Evolutionary conservation across 1,284 basidiomycete genomes (phyloP).

Genomic region (Ganoderma sinense): DNA sequence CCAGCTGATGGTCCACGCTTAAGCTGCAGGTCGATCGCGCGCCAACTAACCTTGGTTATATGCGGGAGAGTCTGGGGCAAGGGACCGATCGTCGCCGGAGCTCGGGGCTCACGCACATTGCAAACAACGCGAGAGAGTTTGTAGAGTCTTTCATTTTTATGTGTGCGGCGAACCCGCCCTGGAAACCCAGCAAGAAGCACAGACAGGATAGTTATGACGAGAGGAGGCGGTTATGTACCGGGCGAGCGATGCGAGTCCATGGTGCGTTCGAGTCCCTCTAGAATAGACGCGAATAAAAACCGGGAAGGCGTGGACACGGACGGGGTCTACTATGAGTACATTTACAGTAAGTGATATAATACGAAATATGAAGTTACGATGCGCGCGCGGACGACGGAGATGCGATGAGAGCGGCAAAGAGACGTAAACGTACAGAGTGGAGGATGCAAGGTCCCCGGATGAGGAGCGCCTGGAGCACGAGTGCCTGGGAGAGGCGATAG

Average conservation of each 20-base stretch:
- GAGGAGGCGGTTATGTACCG: neutral
- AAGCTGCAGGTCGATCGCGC: neutral
- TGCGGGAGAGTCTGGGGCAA: neutral
- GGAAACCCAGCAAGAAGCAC: neutral
- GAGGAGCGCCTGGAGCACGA: neutral
- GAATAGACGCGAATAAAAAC: slow-evolving; percentile 23
- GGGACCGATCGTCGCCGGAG: neutral
- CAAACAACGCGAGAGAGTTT: neutral
- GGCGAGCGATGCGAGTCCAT: slow-evolving; percentile 15
- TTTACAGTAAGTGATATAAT: slow-evolving; percentile 29
- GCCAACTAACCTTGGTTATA: neutral
- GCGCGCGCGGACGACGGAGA: slow-evolving; percentile 11
- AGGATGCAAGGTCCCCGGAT: neutral
- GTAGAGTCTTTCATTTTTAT: neutral
- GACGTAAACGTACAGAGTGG: slow-evolving; percentile 18
- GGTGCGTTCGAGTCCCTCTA: slow-evolving; percentile 1
- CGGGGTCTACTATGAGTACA: slow-evolving; percentile 27
- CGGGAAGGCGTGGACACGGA: neutral
- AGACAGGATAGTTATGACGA: slow-evolving; percentile 1
- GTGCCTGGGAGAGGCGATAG: slow-evolving; percentile 1
- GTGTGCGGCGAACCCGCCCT: neutral
- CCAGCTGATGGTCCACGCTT: slow-evolving; percentile 1
- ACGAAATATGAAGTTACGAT: slow-evolving; percentile 15
- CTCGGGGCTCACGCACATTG: neutral
- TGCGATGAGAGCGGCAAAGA: slow-evolving; percentile 18